Conservation (phyloP, 441 rosid genomes). For the Geranium incanum region DNA sequence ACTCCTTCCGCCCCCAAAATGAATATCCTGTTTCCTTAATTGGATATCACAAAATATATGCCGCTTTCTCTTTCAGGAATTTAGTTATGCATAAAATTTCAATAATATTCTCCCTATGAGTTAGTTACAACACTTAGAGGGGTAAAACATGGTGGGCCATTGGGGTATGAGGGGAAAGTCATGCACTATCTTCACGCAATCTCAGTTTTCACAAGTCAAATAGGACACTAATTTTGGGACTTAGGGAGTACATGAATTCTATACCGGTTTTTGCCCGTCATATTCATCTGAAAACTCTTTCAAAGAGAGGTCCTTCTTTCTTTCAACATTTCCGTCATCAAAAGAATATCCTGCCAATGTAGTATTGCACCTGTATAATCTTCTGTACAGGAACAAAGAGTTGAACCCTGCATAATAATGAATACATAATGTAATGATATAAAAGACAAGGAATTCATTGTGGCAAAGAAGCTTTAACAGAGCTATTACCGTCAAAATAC, state of each 20-base stretch:
- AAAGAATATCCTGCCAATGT: constrained; percentile 55
- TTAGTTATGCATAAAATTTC: background rate
- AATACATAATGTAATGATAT: background rate
- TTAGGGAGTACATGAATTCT: background rate
- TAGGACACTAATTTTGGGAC: background rate
- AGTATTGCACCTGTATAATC: constrained; percentile 76
- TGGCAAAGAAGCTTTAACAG: constrained; percentile 1
- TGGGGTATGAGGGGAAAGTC: background rate
- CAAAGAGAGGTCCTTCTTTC: constrained; percentile 42
- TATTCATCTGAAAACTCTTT: constrained; percentile 53
- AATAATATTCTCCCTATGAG: background rate
- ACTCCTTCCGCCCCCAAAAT: background rate
- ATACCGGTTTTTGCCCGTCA: constrained; percentile 32
- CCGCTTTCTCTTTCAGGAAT: background rate
- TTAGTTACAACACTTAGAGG: background rate
- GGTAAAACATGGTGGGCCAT: background rate
- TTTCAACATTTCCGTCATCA: constrained; percentile 67
- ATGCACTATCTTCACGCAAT: background rate
- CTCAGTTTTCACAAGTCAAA: background rate
- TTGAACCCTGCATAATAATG: constrained; percentile 53
- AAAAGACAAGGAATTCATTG: constrained; percentile 6
- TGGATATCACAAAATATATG: background rate
- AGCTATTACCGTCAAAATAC: constrained; percentile 56
- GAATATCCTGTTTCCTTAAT: background rate
- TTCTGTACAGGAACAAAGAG: constrained; percentile 72